Evolutionary conservation across 768 basidiomycete genomes (phyloP).

Genomic region (Suillus bovinus): DNA sequence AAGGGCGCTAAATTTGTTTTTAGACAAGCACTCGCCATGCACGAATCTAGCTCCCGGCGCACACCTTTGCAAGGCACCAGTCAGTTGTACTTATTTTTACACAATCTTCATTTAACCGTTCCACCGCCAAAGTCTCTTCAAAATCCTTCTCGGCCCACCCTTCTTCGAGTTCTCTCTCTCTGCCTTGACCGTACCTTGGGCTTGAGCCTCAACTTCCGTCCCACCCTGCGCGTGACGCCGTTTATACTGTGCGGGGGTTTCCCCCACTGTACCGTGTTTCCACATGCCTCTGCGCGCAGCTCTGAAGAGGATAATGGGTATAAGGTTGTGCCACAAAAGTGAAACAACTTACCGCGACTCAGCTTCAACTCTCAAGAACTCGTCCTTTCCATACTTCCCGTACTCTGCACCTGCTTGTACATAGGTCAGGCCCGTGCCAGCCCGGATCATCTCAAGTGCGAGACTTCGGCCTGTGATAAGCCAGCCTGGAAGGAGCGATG

Average conservation of each 20-base stretch:
- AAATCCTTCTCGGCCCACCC: neutral
- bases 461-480: slow-evolving; percentile 43
- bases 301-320: slow-evolving; percentile 35
- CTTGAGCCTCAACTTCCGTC: neutral
- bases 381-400: slow-evolving; percentile 65
- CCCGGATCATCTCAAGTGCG: slow-evolving; percentile 73
- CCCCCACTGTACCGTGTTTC: slow-evolving; percentile 51
- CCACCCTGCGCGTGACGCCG: slow-evolving; percentile 47
- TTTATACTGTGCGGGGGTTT: slow-evolving; percentile 83
- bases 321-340: neutral
- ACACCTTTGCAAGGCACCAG: no score
- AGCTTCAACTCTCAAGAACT: slow-evolving; percentile 59
- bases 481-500: slow-evolving; percentile 52
- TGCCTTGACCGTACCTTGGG: neutral
- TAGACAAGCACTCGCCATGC: no score
- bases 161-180: neutral
- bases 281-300: slow-evolving; percentile 73
- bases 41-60: no score
- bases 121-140: slow-evolving; percentile 3
- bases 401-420: slow-evolving; percentile 80
- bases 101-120: neutral
- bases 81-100: no score
- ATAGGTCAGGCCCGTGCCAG: slow-evolving; percentile 78
- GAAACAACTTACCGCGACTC: slow-evolving; percentile 59
- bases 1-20: neutral